phyloP scores from a whole-genome alignment of 2,329 filamentous ascomycete species.

The Plenodomus biglobosus region DNA sequence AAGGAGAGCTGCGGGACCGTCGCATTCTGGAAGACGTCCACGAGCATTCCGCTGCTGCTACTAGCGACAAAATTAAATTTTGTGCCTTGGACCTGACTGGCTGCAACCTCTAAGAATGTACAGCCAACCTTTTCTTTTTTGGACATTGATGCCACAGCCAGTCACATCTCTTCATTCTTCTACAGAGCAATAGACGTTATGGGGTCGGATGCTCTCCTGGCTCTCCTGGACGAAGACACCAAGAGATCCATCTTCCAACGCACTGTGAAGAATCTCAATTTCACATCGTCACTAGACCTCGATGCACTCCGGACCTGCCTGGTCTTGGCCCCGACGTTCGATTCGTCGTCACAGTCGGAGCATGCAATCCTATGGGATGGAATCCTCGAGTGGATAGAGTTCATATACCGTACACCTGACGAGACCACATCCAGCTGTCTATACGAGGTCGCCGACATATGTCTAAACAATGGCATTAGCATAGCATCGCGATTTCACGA shows the following conservation, averaged over 20 bases:
- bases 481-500: slow-evolving; percentile 15
- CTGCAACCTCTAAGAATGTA: no score
- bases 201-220: slow-evolving; percentile 23
- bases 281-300: slow-evolving; percentile 17
- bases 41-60: background rate
- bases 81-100: background rate
- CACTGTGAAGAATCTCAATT: slow-evolving; percentile 23
- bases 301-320: slow-evolving; percentile 26
- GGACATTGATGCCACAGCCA: no score
- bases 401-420: slow-evolving; percentile 9
- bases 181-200: no score
- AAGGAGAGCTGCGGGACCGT: background rate
- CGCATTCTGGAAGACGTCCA: background rate
- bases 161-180: no score
- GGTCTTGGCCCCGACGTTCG: background rate
- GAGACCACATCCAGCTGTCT: slow-evolving; percentile 18
- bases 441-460: slow-evolving; percentile 30
- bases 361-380: slow-evolving; percentile 11
- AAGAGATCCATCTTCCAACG: slow-evolving; percentile 24
- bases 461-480: slow-evolving; percentile 20
- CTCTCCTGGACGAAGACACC: slow-evolving; percentile 24
- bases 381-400: slow-evolving; percentile 9
- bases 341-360: background rate
- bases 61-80: background rate
- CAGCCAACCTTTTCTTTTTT: no score